Evolutionary conservation across 805 yeast genomes (phyloP).

Genomic region (Dipodascus albidus): DNA sequence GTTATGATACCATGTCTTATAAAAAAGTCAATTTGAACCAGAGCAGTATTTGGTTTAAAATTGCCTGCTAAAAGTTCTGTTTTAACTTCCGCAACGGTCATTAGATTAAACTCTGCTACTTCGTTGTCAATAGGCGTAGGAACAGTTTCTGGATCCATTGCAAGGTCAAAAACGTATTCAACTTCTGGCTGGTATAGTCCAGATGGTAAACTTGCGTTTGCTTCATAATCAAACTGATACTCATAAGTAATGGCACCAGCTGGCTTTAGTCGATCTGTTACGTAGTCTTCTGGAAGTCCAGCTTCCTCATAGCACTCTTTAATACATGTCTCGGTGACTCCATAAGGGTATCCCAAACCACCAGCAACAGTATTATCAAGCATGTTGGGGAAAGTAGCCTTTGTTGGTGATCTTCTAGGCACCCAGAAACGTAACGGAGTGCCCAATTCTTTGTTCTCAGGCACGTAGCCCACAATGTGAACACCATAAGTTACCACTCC

Average conservation of each 20-base stretch:
- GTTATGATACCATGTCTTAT: slow-evolving; percentile 73
- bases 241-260: slow-evolving; percentile 62
- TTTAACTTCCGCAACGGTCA: slow-evolving; percentile 48
- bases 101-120: slow-evolving; percentile 57
- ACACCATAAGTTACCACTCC: slow-evolving; percentile 89
- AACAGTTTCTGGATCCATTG: slow-evolving; percentile 31
- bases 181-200: slow-evolving; percentile 83
- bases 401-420: slow-evolving; percentile 65
- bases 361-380: slow-evolving; percentile 94
- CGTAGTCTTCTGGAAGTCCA: slow-evolving; percentile 47
- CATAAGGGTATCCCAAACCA: slow-evolving; percentile 76
- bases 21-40: slow-evolving; percentile 71
- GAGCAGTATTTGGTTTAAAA: slow-evolving; percentile 85
- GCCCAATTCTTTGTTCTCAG: slow-evolving; percentile 32
- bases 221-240: slow-evolving; percentile 26
- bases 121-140: slow-evolving; percentile 66
- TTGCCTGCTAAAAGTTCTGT: slow-evolving; percentile 39
- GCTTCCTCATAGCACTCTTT: slow-evolving; percentile 93
- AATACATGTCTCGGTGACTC: slow-evolving; percentile 60
- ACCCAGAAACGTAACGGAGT: slow-evolving; percentile 45
- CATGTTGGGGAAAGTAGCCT: slow-evolving; percentile 84
- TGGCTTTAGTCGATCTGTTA: slow-evolving; percentile 32
- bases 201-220: slow-evolving; percentile 4
- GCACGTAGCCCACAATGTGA: slow-evolving; percentile 72
- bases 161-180: slow-evolving; percentile 68